These are phyloP conservation scores for Daldinia concentrica DNA, from an alignment of 495 filamentous ascomycete species.

Conservation along the genomic window DNA sequence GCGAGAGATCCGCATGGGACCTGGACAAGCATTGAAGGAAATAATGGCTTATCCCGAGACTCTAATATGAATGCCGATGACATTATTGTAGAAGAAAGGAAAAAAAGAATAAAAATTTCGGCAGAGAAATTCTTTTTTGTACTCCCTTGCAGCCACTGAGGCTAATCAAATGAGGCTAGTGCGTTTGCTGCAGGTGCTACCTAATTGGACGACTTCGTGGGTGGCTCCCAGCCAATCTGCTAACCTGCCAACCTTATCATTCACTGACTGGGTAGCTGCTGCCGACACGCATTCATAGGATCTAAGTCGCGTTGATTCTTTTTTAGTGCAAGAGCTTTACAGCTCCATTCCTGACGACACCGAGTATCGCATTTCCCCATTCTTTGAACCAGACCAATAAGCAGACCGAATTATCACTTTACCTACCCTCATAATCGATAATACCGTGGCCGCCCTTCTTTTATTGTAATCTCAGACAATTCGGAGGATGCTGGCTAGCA, in stretches of 20 bases:
- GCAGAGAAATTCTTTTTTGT: constrained; percentile 36
- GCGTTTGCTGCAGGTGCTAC: background rate
- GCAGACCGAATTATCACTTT: background rate
- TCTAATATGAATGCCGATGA: constrained; percentile 98
- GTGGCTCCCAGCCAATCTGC: constrained; percentile 2
- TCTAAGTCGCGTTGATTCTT: constrained; percentile 33
- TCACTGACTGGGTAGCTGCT: constrained; percentile 3
- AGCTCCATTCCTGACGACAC: constrained; percentile 33
- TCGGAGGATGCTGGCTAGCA: constrained; percentile 46
- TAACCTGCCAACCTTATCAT: constrained; percentile 23
- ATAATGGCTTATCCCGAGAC: constrained; percentile 89
- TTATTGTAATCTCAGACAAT: constrained; percentile 15
- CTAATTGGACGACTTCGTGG: no score
- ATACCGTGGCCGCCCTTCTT: background rate
- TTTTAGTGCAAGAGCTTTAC: constrained; percentile 22
- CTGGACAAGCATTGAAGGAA: constrained; percentile 90
- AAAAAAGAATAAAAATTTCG: constrained; percentile 43
- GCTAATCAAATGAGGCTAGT: constrained; percentile 24
- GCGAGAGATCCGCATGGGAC: constrained; percentile 81
- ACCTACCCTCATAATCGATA: constrained; percentile 1
- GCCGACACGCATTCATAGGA: constrained; percentile 22
- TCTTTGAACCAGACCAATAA: background rate
- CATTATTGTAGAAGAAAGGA: constrained; percentile 74
- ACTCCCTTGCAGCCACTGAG: constrained; percentile 16
- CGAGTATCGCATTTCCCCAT: constrained; percentile 10